Conservation (phyloP, 805 yeast species). For the Candida vartiovaarae region DNA sequence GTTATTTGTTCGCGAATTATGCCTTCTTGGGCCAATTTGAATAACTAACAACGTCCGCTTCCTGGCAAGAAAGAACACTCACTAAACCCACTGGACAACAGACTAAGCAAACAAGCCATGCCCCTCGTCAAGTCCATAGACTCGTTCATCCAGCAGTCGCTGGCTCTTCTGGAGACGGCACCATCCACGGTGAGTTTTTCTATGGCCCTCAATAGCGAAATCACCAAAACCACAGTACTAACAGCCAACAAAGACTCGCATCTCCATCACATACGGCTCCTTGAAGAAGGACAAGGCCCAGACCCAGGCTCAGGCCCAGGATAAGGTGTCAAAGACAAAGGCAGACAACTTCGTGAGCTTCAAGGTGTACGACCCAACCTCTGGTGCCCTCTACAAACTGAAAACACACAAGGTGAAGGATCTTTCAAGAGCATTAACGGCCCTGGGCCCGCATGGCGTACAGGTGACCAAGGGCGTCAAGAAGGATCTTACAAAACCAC, state of each 20-base stretch:
- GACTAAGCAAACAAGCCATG: slow-evolving; percentile 5
- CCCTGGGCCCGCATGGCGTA: slow-evolving; percentile 63
- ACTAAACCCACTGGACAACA: background rate
- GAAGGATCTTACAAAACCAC: background rate
- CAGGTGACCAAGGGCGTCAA: slow-evolving; percentile 7
- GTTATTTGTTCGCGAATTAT: too few species aligned
- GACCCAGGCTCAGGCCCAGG: background rate
- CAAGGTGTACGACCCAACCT: slow-evolving; percentile 59
- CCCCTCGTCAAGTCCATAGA: slow-evolving; percentile 16
- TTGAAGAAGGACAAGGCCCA: slow-evolving; percentile 10
- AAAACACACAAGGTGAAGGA: slow-evolving; percentile 60
- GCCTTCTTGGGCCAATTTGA: too few species aligned
- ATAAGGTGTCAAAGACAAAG: slow-evolving; percentile 6
- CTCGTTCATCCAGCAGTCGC: slow-evolving; percentile 18
- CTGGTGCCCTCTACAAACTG: slow-evolving; percentile 55
- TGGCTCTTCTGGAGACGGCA: slow-evolving; percentile 11
- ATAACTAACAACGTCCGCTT: too few species aligned
- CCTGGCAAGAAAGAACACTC: too few species aligned
- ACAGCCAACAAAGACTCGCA: slow-evolving; percentile 10
- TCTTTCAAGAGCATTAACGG: slow-evolving; percentile 61
- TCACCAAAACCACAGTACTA: too few species aligned
- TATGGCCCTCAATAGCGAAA: too few species aligned
- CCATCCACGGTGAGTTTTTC: slow-evolving; percentile 17
- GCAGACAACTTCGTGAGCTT: slow-evolving; percentile 27
- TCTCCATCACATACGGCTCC: slow-evolving; percentile 24